Percentiles rank a stretch among this genome's conserved stretches.
phyloP scores from a whole-genome alignment of 208 protist species.

The Phytomonas francai region DNA sequence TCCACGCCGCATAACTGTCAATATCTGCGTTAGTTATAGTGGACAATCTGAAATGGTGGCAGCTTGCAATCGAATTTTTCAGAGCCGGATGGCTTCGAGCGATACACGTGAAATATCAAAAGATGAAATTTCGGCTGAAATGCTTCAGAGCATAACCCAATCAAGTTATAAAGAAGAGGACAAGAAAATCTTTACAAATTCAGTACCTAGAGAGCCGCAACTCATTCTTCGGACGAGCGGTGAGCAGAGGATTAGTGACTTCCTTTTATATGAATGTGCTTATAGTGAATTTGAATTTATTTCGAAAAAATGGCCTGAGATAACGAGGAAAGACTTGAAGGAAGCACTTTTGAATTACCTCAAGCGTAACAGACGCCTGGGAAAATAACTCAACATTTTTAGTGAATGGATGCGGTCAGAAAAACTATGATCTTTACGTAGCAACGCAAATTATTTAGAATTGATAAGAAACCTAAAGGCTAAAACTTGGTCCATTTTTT shows the following conservation, averaged over 20 bases:
- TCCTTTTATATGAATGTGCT: slow-evolving; percentile 80
- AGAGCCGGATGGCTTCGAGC: slow-evolving; percentile 12
- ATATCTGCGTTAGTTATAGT: slow-evolving; percentile 88
- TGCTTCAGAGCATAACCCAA: slow-evolving; percentile 82
- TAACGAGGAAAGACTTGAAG: slow-evolving; percentile 40
- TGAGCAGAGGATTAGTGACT: slow-evolving; percentile 83
- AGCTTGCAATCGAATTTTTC: slow-evolving; percentile 52
- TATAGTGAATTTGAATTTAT: slow-evolving; percentile 83
- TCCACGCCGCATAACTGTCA: slow-evolving; percentile 60
- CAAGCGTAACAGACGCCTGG: slow-evolving; percentile 33
- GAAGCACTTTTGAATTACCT: slow-evolving; percentile 35
- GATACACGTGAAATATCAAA: slow-evolving; percentile 23
- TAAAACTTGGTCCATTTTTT: slow-evolving; percentile 6
- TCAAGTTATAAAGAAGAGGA: slow-evolving; percentile 49
- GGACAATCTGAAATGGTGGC: slow-evolving; percentile 58
- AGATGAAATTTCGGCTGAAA: slow-evolving; percentile 50
- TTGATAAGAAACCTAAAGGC: not conserved
- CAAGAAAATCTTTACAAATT: slow-evolving; percentile 22
- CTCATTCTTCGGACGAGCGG: slow-evolving; percentile 82
- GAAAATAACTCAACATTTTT: slow-evolving; percentile 17
- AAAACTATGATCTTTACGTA: not conserved
- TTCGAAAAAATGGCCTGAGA: slow-evolving; percentile 72
- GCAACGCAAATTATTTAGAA: not conserved
- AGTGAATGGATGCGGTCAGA: not conserved
- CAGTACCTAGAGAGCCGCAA: slow-evolving; percentile 50